phyloP scores from a whole-genome alignment of 139 green algal species.

The Chlamydomonas eustigma region DNA sequence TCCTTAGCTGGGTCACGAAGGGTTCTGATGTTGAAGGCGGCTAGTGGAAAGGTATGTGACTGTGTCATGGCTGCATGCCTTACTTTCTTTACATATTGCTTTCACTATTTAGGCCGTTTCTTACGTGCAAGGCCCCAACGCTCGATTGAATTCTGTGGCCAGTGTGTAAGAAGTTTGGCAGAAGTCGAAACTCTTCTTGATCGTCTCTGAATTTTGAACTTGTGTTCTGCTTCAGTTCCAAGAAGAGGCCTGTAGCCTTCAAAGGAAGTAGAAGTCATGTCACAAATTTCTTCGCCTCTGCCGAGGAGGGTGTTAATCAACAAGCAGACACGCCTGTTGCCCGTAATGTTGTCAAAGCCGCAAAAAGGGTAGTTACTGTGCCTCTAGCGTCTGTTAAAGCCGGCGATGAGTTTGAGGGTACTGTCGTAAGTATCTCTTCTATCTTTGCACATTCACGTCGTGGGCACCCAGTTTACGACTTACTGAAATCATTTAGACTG shows the following conservation, averaged over 20 bases:
- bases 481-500: constrained; percentile 40
- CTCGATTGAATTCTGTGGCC: background rate
- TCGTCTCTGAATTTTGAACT: background rate
- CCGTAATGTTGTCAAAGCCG: background rate
- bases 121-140: background rate
- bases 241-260: constrained; percentile 14
- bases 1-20: too few relatives aligned
- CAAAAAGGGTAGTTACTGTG: constrained; percentile 12
- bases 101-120: background rate
- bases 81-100: background rate
- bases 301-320: background rate
- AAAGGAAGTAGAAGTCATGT: background rate
- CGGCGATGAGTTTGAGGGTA: constrained; percentile 47
- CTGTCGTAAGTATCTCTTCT: constrained; percentile 42
- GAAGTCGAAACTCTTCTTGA: background rate
- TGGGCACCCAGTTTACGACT: too few relatives aligned
- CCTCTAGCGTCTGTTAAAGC: constrained; percentile 32
- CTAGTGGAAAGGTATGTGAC: background rate
- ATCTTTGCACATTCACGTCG: background rate
- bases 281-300: background rate
- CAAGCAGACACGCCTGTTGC: background rate
- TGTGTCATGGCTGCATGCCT: too few relatives aligned
- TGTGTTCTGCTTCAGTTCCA: background rate
- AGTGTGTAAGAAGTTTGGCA: background rate
- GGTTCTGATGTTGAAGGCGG: background rate